A percentile compares a stretch with the other conserved stretches of the same genome.
phyloP scores from a whole-genome alignment of 305 asterid species.

The Fraxinus xanthoxyloides region DNA sequence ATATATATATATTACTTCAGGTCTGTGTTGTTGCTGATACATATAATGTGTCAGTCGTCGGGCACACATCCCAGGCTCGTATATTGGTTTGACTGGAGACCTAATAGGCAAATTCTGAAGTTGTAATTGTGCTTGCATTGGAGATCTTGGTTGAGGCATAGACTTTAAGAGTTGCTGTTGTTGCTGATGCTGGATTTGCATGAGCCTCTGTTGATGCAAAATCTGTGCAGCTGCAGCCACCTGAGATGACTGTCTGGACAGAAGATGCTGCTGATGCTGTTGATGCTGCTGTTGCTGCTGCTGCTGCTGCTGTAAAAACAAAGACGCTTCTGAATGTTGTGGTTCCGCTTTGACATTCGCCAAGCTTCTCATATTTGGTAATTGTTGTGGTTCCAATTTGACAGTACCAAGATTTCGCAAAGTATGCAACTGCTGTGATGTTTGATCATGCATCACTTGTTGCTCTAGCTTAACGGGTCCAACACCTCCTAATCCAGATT shows the following conservation, averaged over 20 bases:
- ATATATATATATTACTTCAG: constrained; percentile 32
- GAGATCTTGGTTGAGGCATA: constrained; percentile 74
- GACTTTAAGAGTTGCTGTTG: constrained; percentile 4
- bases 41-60: constrained; percentile 49
- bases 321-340: neutral
- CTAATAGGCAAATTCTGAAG: constrained; percentile 45
- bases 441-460: constrained; percentile 62
- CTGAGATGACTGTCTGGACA: constrained; percentile 19
- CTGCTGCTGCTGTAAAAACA: constrained; percentile 1
- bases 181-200: neutral
- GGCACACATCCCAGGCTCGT: constrained; percentile 43
- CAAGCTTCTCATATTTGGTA: constrained; percentile 59
- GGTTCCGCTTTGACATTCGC: constrained; percentile 69
- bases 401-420: constrained; percentile 53
- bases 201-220: constrained; percentile 2
- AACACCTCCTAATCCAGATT: constrained; percentile 61
- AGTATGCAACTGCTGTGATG: constrained; percentile 61
- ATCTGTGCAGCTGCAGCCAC: constrained; percentile 11
- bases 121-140: constrained; percentile 64
- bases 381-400: constrained; percentile 74
- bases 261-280: neutral
- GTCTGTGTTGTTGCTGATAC: constrained; percentile 48
- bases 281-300: neutral
- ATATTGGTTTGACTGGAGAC: constrained; percentile 24
- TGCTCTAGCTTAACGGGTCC: constrained; percentile 67